These are phyloP conservation scores for Discostella stelligeroides DNA, from an alignment of 108 stramenopile genomes.

Conservation along the genomic window DNA sequence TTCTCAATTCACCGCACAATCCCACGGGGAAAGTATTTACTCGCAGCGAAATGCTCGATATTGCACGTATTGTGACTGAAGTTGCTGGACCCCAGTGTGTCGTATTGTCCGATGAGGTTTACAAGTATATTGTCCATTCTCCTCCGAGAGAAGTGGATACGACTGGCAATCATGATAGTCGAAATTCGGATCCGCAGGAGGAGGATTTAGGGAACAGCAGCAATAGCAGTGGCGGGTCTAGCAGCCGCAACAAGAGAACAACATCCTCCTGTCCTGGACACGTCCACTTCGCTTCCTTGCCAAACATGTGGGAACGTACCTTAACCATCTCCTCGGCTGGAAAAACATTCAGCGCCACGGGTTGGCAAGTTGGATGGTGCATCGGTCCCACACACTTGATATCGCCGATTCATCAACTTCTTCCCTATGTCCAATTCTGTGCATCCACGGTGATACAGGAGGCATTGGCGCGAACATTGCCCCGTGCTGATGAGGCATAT, in stretches of 20 bases:
- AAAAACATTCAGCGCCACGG: constrained; percentile 98
- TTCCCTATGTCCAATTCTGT: constrained; percentile 97
- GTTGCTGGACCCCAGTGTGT: constrained; percentile 78
- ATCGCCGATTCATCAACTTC: constrained; percentile 69
- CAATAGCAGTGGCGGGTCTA: neutral
- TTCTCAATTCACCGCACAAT: constrained; percentile 99
- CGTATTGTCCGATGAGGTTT: constrained; percentile 95
- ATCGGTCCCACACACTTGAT: constrained; percentile 87
- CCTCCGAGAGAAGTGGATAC: constrained; percentile 50
- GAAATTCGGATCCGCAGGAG: neutral
- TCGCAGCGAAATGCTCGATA: constrained; percentile 83
- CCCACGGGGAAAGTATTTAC: constrained; percentile 97
- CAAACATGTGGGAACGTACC: constrained; percentile 91
- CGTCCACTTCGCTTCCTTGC: constrained; percentile 84
- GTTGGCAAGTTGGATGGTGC: constrained; percentile 99
- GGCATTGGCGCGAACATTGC: constrained; percentile 83
- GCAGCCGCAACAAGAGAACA: constrained; percentile 3
- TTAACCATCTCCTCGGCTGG: constrained; percentile 97
- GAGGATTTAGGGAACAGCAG: neutral
- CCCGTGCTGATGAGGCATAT: constrained; percentile 87
- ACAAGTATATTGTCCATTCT: constrained; percentile 96
- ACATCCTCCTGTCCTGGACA: constrained; percentile 69
- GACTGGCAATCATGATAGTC: neutral
- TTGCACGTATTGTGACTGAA: constrained; percentile 73
- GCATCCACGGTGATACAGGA: constrained; percentile 93